Evolutionary conservation across 1,139 yeast species (phyloP).

Genomic region (Suhomyces anneliseae): DNA sequence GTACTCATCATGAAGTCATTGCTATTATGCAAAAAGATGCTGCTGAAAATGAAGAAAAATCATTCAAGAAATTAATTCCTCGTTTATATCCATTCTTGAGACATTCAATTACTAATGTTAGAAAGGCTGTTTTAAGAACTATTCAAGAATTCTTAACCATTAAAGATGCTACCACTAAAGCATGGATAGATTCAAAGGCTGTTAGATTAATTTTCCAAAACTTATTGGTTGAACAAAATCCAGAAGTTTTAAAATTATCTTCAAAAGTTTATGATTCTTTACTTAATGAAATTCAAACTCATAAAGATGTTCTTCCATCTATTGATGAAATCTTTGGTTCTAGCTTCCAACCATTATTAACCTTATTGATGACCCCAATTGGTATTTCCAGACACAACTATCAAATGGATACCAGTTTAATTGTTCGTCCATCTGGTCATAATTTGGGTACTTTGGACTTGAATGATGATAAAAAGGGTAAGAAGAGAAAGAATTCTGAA

Average conservation of each 20-base stretch:
- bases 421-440: slow-evolving; percentile 80
- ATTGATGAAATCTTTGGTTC: slow-evolving; percentile 50
- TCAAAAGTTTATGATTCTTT: slow-evolving; percentile 60
- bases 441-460: slow-evolving; percentile 34
- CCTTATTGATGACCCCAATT: slow-evolving; percentile 85
- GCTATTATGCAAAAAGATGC: slow-evolving; percentile 69
- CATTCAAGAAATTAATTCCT: slow-evolving; percentile 80
- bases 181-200: slow-evolving; percentile 77
- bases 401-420: slow-evolving; percentile 71
- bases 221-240: slow-evolving; percentile 82
- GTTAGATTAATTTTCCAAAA: slow-evolving; percentile 83
- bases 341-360: slow-evolving; percentile 63
- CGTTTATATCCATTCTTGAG: slow-evolving; percentile 88
- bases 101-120: slow-evolving; percentile 89
- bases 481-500: slow-evolving; percentile 37
- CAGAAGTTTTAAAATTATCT: slow-evolving; percentile 67
- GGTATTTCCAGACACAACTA: slow-evolving; percentile 90
- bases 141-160: slow-evolving; percentile 74
- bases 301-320: slow-evolving; percentile 26
- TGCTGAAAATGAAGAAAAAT: slow-evolving; percentile 42
- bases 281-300: slow-evolving; percentile 44
- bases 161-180: slow-evolving; percentile 61
- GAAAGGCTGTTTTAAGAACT: slow-evolving; percentile 85
- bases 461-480: slow-evolving; percentile 30
- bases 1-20: slow-evolving; percentile 78